Evolutionary conservation across 805 yeast species (phyloP), one percentile per base, ranked within the genome.

Genomic region (Ogataea ganodermae): DNA sequence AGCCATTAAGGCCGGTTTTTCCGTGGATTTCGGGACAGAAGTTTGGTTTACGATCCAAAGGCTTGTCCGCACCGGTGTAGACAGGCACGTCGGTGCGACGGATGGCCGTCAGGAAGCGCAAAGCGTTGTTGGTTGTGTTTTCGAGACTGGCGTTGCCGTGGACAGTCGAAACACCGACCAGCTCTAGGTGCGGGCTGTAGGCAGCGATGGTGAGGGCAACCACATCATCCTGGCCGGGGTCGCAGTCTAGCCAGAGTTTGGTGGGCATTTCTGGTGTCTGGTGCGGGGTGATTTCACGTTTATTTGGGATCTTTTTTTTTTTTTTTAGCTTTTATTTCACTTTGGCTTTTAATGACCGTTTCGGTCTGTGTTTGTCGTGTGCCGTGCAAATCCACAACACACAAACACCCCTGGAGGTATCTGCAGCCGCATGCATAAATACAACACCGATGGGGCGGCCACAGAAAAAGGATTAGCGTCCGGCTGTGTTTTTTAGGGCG

Each of bases 201-300:
- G 79, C 69, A 0, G 88, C 80, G 21, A 89, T 53, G 8, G 86
- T 67, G 6, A 89, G 72, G 3, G 94, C 96, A 37, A 87, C 76
- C 1, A 87, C 84, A 58, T 89, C 97, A 60, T 89, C 96, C 59
- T 86, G 94, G 1, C 96, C 96, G 0, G 96, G 96, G 61, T 89
- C 96, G 65, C 96, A 89, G 66, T 89, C 96, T 10, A 89, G 65
- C 96, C 96, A 89, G 4, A 89, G 59, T 0, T 96, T 95, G 17
- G 82, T 77, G 22, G 31, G 18, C 38, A 35, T 35, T 14, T 13
- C 14, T n/a, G n/a, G 30, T 24, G 41, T 8, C 10, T 14, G 35
- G 35, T 16, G 21, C 9, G 27, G 6, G 9, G 27, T 7, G 27
- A 24, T 7, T 7, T 24, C 27, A 24, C 7, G 27, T 14, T 17